Evolutionary conservation across 2,329 filamentous ascomycete species (phyloP).

Genomic region (Penicillium brasilianum): DNA sequence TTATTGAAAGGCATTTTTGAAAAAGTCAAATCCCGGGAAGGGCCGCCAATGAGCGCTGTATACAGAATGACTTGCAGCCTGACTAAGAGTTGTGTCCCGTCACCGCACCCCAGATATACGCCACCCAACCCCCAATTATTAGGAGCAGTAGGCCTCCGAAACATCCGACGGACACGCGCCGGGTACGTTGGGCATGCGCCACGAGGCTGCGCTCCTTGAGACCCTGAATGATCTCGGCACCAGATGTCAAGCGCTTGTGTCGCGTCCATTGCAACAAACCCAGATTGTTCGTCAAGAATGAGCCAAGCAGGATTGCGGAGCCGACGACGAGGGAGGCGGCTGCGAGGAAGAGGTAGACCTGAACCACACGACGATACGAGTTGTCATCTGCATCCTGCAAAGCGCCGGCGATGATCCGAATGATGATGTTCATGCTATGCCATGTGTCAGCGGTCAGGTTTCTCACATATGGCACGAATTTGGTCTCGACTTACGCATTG

Average conservation of each 20-base stretch:
- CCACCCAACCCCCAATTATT: constrained; percentile 55
- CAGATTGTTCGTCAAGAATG: constrained; percentile 51
- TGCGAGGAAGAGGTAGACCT: constrained; percentile 62
- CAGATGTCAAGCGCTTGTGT: constrained; percentile 55
- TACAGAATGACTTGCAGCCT: not conserved
- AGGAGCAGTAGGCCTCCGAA: constrained; percentile 54
- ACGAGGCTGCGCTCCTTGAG: constrained; percentile 51
- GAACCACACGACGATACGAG: constrained; percentile 60
- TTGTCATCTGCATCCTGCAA: constrained; percentile 64
- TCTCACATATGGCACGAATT: not conserved
- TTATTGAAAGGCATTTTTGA: not conserved
- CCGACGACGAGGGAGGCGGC: constrained; percentile 56
- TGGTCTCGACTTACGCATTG: constrained; percentile 51
- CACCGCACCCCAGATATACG: constrained; percentile 66
- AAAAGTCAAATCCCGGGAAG: not conserved
- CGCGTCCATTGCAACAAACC: constrained; percentile 63
- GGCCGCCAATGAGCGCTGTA: not conserved
- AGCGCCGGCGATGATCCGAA: constrained; percentile 62
- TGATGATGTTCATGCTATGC: constrained; percentile 63
- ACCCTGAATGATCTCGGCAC: constrained; percentile 51
- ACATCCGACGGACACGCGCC: constrained; percentile 49
- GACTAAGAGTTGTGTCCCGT: constrained; percentile 55
- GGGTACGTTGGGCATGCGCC: constrained; percentile 45
- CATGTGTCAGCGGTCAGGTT: not conserved
- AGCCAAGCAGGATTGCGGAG: constrained; percentile 45